Conservation (phyloP, 1,284 basidiomycete species). For the Puccinia polysora region DNA sequence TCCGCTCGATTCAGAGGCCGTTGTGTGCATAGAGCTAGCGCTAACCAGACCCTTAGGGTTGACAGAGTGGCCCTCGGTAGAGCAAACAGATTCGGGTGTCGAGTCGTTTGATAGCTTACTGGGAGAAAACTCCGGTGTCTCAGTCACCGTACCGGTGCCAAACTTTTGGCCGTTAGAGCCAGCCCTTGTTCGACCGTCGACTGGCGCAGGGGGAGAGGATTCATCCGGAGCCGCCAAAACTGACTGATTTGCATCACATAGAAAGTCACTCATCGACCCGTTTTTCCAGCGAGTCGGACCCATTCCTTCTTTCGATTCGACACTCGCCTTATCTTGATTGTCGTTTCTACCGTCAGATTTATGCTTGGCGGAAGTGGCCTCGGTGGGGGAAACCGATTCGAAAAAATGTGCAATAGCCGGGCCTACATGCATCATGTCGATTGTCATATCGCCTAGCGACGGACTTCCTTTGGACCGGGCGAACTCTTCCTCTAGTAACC, state of each 20-base stretch:
- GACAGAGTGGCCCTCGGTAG: conserved; percentile 21
- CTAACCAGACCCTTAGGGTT: conserved; percentile 18
- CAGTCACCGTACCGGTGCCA: conserved; percentile 7
- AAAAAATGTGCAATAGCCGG: conserved; percentile 17
- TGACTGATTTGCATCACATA: conserved; percentile 22
- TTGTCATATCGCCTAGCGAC: conserved; percentile 6
- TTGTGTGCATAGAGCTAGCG: neutral
- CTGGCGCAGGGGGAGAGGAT: conserved; percentile 5
- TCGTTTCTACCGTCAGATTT: conserved; percentile 4
- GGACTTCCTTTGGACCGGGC: neutral
- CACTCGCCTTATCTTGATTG: neutral
- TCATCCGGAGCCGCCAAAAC: conserved; percentile 7
- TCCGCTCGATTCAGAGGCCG: neutral
- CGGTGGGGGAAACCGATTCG: neutral
- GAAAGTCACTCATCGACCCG: conserved; percentile 20
- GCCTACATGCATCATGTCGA: conserved; percentile 25
- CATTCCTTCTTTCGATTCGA: neutral
- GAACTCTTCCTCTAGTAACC: conserved; percentile 13
- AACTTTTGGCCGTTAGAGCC: conserved; percentile 7
- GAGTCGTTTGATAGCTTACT: conserved; percentile 38
- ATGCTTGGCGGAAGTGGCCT: neutral
- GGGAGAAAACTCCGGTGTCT: conserved; percentile 41
- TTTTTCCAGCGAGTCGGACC: neutral
- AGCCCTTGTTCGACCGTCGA: neutral
- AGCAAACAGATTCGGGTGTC: conserved; percentile 32